Base-by-base conservation (phyloP, 345 rosid species). In the Moricandia arvensis region DNA sequence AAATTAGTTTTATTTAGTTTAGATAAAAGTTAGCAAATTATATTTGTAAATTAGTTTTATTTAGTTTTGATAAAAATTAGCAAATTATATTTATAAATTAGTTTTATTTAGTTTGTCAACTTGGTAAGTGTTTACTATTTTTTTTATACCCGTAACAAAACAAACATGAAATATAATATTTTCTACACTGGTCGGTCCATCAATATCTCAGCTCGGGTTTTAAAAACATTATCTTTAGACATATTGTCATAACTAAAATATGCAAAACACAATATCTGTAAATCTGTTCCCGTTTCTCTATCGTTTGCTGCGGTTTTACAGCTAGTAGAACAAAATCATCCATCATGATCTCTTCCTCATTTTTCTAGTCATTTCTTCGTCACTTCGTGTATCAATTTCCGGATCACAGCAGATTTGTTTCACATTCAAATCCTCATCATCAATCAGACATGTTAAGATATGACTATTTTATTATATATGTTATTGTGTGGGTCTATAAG, bases 261-360 rank as follows among this genome's bases (percentile, higher is more conserved):
- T 4, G 29, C 57, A 61, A 69, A 5, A 61, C 64, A 53, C 33
- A 38, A 69, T 24, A 69, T 76, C 74, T 45, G 57, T 9, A n/a
- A n/a, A n/a, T n/a, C 7, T 53, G 70, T 76, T 69, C 65, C 59
- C 58, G 49, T 69, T 76, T 69, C 58, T 30, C 47, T 62, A 76
- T 53, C 29, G 29, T 9, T 69, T 45, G 65, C 55, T 24, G 65
- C 79, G 75, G 69, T 69, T 76, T 69, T 76, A 69, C 70, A 76
- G 75, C 75, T 76, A 57, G 59, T 76, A 54, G 64, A 76, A 62
- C 69, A 54, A 76, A 76, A 76, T 68, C 79, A 51, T 69, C 58
- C 58, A 1, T 51, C 63, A 17, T 75, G 74, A 69, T 75, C n/a
- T 68, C 61, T 47, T 47, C 30, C 68, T 67, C 29, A 45, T 45